These are phyloP conservation scores for Arachis hypogaea DNA, from an alignment of 306 rosid genomes.

Conservation along the genomic window DNA sequence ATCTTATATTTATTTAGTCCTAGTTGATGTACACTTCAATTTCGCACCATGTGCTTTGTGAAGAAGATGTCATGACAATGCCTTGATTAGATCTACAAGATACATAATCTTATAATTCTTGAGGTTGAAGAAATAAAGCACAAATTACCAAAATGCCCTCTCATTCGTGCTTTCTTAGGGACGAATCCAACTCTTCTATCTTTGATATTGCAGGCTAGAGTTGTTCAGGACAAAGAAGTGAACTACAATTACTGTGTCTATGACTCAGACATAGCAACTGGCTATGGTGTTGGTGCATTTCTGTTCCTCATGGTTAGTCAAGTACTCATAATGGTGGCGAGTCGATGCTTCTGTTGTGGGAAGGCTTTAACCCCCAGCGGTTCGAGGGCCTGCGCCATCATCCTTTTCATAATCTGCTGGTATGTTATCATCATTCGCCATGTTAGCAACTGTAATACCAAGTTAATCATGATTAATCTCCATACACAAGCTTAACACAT, in stretches of 20 bases:
- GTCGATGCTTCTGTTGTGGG: slow-evolving; percentile 98
- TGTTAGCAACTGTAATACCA: slow-evolving; percentile 1
- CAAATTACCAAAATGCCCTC: background rate
- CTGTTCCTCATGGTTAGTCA: slow-evolving; percentile 81
- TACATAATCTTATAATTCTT: slow-evolving; percentile 9
- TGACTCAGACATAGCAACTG: slow-evolving; percentile 81
- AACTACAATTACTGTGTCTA: slow-evolving; percentile 72
- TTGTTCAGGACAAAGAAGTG: slow-evolving; percentile 46
- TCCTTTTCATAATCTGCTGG: slow-evolving; percentile 96
- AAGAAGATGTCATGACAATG: background rate
- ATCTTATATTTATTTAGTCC: background rate
- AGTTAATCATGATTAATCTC: slow-evolving; percentile 6
- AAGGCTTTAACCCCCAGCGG: slow-evolving; percentile 88
- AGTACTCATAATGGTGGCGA: slow-evolving; percentile 76
- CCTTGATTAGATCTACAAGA: slow-evolving; percentile 1
- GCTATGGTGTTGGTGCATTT: slow-evolving; percentile 94
- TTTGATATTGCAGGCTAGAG: slow-evolving; percentile 60
- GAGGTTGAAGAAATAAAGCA: background rate
- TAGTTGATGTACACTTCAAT: slow-evolving; percentile 9
- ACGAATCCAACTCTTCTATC: background rate
- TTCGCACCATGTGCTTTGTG: slow-evolving; percentile 14
- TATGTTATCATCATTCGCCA: slow-evolving; percentile 43
- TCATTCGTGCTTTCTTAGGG: background rate
- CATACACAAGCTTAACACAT: slow-evolving; percentile 4
- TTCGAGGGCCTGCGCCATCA: slow-evolving; percentile 81